Evolutionary conservation across 116 monocot genomes (phyloP).

Genomic region (Zostera marina): DNA sequence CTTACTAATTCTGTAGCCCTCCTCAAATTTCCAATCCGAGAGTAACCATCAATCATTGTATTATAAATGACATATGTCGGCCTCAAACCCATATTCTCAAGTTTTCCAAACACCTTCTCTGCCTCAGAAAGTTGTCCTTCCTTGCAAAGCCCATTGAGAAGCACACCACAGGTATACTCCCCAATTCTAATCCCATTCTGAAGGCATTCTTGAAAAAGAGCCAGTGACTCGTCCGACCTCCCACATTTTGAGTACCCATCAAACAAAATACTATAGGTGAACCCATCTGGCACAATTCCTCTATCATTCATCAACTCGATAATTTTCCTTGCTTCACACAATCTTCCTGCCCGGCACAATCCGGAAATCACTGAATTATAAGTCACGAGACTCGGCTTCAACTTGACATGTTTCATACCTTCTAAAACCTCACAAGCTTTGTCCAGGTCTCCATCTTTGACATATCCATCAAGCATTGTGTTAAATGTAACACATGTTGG

Average conservation of each 20-base stretch:
- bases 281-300: slow-evolving; percentile 34
- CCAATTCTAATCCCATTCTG: slow-evolving; percentile 19
- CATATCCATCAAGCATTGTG: slow-evolving; percentile 57
- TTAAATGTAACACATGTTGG: slow-evolving; percentile 52
- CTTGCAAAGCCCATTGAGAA: slow-evolving; percentile 63
- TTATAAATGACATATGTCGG: slow-evolving; percentile 53
- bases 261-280: slow-evolving; percentile 51
- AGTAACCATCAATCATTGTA: slow-evolving; percentile 51
- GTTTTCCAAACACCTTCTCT: slow-evolving; percentile 15
- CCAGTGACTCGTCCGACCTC: slow-evolving; percentile 11
- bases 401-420: slow-evolving; percentile 11
- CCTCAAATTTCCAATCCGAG: slow-evolving; percentile 25
- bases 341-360: slow-evolving; percentile 20
- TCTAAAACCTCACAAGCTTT: slow-evolving; percentile 20
- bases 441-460: slow-evolving; percentile 33
- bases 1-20: slow-evolving; percentile 19
- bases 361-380: slow-evolving; percentile 52
- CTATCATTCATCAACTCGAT: slow-evolving; percentile 31
- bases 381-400: slow-evolving; percentile 32
- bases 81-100: slow-evolving; percentile 25
- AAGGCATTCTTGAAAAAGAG: slow-evolving; percentile 29
- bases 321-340: slow-evolving; percentile 21
- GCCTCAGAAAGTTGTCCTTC: slow-evolving; percentile 44
- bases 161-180: slow-evolving; percentile 26
- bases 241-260: slow-evolving; percentile 28